Evolutionary conservation across 441 rosid species (phyloP).

Genomic region (Kokia cookei): DNA sequence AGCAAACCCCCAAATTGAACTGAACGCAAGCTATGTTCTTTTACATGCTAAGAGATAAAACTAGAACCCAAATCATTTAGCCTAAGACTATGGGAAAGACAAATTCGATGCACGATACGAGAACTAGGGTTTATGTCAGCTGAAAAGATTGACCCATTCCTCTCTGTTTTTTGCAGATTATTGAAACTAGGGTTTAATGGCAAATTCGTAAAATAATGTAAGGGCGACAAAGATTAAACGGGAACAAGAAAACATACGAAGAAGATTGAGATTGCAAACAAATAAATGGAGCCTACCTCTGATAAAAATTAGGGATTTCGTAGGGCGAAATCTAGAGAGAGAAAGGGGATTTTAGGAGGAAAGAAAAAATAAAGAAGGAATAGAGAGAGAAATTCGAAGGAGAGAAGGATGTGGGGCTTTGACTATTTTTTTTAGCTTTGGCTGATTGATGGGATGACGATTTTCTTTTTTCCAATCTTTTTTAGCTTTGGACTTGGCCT

Average conservation of each 20-base stretch:
- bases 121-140: too few species aligned
- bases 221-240: slow-evolving; percentile 2
- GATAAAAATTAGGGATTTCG: slow-evolving; percentile 25
- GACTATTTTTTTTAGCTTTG: slow-evolving; percentile 30
- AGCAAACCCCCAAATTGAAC: slow-evolving; percentile 13
- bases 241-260: slow-evolving; percentile 1
- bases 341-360: neutral
- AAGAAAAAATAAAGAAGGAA: neutral
- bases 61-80: slow-evolving; percentile 9
- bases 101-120: neutral
- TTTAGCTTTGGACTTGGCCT: slow-evolving; percentile 7
- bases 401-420: slow-evolving; percentile 23
- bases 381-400: slow-evolving; percentile 6
- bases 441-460: slow-evolving; percentile 23
- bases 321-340: slow-evolving; percentile 2
- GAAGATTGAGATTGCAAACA: neutral
- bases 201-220: slow-evolving; percentile 25
- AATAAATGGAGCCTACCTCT: slow-evolving; percentile 12
- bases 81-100: slow-evolving; percentile 16
- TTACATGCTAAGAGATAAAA: slow-evolving; percentile 4
- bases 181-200: slow-evolving; percentile 51
- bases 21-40: slow-evolving; percentile 8
- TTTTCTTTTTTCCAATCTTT: neutral
- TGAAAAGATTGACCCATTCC: slow-evolving; percentile 1
- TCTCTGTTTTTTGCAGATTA: slow-evolving; percentile 2